Conservation (phyloP, 768 basidiomycete genomes). For the Hygrophoropsis aurantiaca region DNA sequence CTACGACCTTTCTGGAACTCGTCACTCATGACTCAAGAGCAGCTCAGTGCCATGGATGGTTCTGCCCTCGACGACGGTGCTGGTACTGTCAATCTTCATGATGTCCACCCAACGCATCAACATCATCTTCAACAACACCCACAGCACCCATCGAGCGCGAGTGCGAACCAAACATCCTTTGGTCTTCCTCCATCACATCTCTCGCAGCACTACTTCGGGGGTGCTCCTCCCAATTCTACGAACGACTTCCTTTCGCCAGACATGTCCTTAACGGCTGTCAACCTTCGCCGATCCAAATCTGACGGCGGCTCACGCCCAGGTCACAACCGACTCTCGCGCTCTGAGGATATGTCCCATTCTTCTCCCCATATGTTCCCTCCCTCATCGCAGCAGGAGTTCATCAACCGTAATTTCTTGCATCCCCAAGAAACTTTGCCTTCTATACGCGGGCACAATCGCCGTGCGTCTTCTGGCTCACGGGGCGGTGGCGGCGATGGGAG, state of each 20-base stretch:
- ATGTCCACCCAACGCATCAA: slow-evolving; percentile 27
- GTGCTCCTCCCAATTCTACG: slow-evolving; percentile 11
- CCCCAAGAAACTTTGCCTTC: slow-evolving; percentile 36
- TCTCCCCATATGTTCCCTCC: slow-evolving; percentile 30
- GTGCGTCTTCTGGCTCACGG: slow-evolving; percentile 41
- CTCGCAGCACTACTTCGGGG: slow-evolving; percentile 36
- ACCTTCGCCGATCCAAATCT: slow-evolving; percentile 52
- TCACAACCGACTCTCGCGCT: slow-evolving; percentile 54
- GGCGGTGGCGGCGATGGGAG: slow-evolving; percentile 23
- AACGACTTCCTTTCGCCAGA: slow-evolving; percentile 38
- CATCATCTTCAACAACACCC: slow-evolving; percentile 21
- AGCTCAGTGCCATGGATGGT: slow-evolving; percentile 30
- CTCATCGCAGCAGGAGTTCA: slow-evolving; percentile 42
- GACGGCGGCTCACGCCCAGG: slow-evolving; percentile 40
- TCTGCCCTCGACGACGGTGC: slow-evolving; percentile 39
- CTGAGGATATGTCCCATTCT: slow-evolving; percentile 55
- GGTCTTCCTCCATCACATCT: slow-evolving; percentile 22
- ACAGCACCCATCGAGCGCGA: slow-evolving; percentile 19
- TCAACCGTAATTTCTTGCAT: slow-evolving; percentile 43
- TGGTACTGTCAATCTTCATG: slow-evolving; percentile 27
- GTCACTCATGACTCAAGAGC: slow-evolving; percentile 37
- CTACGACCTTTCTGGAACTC: slow-evolving; percentile 55
- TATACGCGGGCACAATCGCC: slow-evolving; percentile 42
- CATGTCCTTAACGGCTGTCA: slow-evolving; percentile 21
- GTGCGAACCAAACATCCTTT: slow-evolving; percentile 26